phyloP scores from a whole-genome alignment of 768 basidiomycete species.

The Termitomyces sp. region DNA sequence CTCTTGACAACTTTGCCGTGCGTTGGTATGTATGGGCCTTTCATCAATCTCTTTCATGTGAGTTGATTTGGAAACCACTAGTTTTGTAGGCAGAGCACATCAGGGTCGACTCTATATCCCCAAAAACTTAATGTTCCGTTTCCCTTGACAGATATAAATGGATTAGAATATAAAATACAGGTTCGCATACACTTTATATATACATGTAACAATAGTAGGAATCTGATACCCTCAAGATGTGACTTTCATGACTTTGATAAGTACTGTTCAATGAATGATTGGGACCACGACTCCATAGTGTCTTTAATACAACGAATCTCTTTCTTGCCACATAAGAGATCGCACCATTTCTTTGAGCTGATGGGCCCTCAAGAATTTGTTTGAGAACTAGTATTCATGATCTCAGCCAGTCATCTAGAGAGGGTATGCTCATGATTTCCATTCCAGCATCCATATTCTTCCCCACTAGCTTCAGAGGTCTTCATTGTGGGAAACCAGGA shows the following conservation, averaged over 20 bases:
- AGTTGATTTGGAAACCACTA: background rate
- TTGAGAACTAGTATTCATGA: too few relatives aligned
- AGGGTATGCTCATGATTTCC: too few relatives aligned
- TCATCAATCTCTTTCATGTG: background rate
- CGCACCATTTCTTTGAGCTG: background rate
- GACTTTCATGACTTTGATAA: background rate
- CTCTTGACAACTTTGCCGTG: background rate
- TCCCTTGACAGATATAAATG: background rate
- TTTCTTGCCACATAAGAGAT: conserved; percentile 3
- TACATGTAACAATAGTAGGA: background rate
- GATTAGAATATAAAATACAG: too few relatives aligned
- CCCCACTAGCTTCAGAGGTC: background rate
- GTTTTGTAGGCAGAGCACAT: background rate
- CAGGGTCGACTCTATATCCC: background rate
- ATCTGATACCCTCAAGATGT: background rate
- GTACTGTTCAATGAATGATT: background rate
- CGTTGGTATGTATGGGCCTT: background rate
- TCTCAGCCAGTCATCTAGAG: too few relatives aligned
- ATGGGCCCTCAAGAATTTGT: background rate
- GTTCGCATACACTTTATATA: background rate
- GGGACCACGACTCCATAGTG: background rate
- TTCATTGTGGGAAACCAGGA: conserved; percentile 13
- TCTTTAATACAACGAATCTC: background rate
- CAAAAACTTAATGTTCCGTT: background rate
- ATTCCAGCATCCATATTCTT: too few relatives aligned